These are phyloP conservation scores for Phytophthora fragariaefolia DNA, from an alignment of 352 stramenopile genomes.

Conservation along the genomic window DNA sequence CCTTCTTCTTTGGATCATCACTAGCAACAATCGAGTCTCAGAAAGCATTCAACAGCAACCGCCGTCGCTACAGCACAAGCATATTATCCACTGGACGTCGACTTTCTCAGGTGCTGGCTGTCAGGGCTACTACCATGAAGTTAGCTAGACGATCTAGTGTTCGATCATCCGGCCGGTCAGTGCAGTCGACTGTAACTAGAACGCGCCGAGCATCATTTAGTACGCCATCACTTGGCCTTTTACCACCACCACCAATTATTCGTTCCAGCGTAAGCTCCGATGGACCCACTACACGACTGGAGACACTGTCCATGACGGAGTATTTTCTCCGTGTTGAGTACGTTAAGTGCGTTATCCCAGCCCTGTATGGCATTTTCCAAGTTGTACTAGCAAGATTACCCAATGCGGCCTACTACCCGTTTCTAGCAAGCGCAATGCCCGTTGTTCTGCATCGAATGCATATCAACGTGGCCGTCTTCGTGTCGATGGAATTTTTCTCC, in stretches of 20 bases:
- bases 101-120: not conserved
- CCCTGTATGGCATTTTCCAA: slow-evolving; percentile 34
- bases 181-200: not conserved
- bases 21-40: slow-evolving; percentile 2
- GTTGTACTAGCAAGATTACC: slow-evolving; percentile 13
- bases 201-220: not conserved
- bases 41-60: not conserved
- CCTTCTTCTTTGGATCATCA: not conserved
- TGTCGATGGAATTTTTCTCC: slow-evolving; percentile 22
- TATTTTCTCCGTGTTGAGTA: slow-evolving; percentile 38
- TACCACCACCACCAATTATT: not conserved
- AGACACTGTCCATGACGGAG: slow-evolving; percentile 28
- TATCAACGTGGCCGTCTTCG: slow-evolving; percentile 31
- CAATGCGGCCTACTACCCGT: slow-evolving; percentile 25
- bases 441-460: slow-evolving; percentile 1
- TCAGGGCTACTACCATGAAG: not conserved
- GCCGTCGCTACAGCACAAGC: not conserved
- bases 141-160: slow-evolving; percentile 9
- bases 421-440: slow-evolving; percentile 1
- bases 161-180: not conserved
- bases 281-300: not conserved
- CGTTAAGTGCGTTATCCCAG: slow-evolving; percentile 36
- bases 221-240: not conserved
- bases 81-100: not conserved
- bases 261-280: not conserved